phyloP scores from a whole-genome alignment of 2,329 filamentous ascomycete species.

The Phyllachora maydis region DNA sequence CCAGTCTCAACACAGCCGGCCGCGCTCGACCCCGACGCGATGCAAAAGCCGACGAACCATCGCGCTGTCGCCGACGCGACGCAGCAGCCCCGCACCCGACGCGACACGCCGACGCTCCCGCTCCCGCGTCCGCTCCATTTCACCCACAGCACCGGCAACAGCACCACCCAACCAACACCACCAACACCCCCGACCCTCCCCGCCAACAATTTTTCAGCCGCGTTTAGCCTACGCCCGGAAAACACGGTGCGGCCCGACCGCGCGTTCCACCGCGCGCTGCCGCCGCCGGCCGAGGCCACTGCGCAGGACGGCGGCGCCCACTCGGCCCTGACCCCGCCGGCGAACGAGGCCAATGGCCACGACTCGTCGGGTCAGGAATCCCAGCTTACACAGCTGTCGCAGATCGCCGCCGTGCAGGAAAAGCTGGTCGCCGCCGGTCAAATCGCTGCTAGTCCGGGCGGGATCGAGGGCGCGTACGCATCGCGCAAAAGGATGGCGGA shows the following conservation, averaged over 20 bases:
- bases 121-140: not conserved
- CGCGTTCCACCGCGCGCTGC: too few relatives aligned
- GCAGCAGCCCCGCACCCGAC: not conserved
- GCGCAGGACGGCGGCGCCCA: too few relatives aligned
- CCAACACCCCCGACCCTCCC: constrained; percentile 1
- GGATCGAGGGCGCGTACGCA: too few relatives aligned
- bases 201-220: too few relatives aligned
- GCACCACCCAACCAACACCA: constrained; percentile 2
- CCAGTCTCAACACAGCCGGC: constrained; percentile 2
- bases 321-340: too few relatives aligned
- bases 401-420: constrained; percentile 31
- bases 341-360: not conserved
- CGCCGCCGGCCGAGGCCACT: too few relatives aligned
- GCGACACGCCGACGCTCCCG: too few relatives aligned
- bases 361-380: constrained; percentile 29
- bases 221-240: too few relatives aligned
- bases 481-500: constrained; percentile 65
- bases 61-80: constrained; percentile 5
- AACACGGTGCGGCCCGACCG: too few relatives aligned
- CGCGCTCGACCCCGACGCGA: constrained; percentile 6
- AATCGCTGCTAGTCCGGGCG: constrained; percentile 6
- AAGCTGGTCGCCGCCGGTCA: constrained; percentile 19
- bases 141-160: too few relatives aligned
- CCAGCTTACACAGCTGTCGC: constrained; percentile 35
- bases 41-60: constrained; percentile 4